Conservation (phyloP, 2,329 filamentous ascomycete species). For the Microcyclospora pomicola region DNA sequence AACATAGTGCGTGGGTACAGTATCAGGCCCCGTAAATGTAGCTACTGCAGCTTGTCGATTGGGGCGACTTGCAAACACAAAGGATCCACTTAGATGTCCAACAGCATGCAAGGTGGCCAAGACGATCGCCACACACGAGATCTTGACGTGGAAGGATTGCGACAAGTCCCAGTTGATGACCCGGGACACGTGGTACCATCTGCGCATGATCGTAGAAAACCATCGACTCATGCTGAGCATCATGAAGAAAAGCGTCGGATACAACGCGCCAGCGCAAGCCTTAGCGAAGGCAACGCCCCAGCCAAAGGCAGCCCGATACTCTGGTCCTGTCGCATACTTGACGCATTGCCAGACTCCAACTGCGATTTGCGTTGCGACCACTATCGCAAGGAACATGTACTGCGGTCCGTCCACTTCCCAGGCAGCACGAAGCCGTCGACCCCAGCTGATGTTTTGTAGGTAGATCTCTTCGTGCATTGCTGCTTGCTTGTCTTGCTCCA, state of each 20-base stretch:
- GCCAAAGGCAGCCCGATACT: conserved; percentile 38
- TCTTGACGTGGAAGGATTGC: conserved; percentile 43
- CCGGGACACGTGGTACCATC: conserved; percentile 38
- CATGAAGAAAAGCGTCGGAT: conserved; percentile 46
- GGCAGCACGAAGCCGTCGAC: conserved; percentile 36
- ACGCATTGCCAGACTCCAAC: conserved; percentile 42
- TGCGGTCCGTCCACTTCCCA: conserved; percentile 44
- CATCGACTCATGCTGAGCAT: conserved; percentile 45
- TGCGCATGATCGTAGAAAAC: conserved; percentile 39
- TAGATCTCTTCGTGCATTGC: conserved; percentile 30
- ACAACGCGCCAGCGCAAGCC: conserved; percentile 40
- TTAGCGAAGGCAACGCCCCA: conserved; percentile 45
- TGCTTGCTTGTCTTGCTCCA: conserved; percentile 40
- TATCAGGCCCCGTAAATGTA: conserved; percentile 30
- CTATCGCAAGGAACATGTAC: conserved; percentile 36
- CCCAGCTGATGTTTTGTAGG: conserved; percentile 27
- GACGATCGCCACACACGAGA: conserved; percentile 36
- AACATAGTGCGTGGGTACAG: conserved; percentile 31
- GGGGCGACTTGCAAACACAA: conserved; percentile 36
- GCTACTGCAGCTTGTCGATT: conserved; percentile 33
- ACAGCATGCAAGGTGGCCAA: conserved; percentile 42
- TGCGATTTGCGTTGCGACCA: conserved; percentile 35
- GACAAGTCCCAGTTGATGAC: conserved; percentile 46
- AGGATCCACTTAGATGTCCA: conserved; percentile 40
- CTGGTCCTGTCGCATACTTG: conserved; percentile 34